These are phyloP conservation scores for Globisporangium uncinulatum DNA, from an alignment of 352 stramenopile species.

Conservation along the genomic window DNA sequence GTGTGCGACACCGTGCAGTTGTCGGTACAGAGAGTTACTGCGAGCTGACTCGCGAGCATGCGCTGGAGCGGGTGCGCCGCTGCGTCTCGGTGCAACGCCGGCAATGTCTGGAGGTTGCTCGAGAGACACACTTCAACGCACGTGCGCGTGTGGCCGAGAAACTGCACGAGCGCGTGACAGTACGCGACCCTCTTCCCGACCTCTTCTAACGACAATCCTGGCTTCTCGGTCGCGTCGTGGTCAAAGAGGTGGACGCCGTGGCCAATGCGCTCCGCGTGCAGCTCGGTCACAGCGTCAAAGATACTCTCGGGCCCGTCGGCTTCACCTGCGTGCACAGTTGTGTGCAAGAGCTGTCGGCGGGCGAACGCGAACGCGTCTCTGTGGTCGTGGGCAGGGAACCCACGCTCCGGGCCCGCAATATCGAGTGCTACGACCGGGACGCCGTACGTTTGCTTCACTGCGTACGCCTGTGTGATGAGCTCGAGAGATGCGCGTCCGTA, in stretches of 20 bases:
- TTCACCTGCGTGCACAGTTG: constrained; percentile 86
- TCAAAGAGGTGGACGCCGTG: constrained; percentile 84
- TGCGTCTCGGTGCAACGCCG: constrained; percentile 66
- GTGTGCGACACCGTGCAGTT: constrained; percentile 87
- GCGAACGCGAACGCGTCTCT: constrained; percentile 79
- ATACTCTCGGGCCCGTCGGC: constrained; percentile 86
- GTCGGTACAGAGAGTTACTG: constrained; percentile 81
- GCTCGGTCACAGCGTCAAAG: constrained; percentile 80
- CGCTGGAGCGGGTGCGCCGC: constrained; percentile 65
- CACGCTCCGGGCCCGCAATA: constrained; percentile 74
- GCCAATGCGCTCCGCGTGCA: constrained; percentile 83
- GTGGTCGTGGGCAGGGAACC: constrained; percentile 77
- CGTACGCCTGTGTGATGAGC: constrained; percentile 74
- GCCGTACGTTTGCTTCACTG: constrained; percentile 53
- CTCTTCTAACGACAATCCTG: too few species aligned
- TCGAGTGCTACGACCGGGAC: constrained; percentile 85
- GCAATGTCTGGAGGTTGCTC: constrained; percentile 84
- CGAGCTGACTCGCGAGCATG: constrained; percentile 83
- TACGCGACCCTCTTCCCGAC: constrained; percentile 60
- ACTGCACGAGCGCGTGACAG: constrained; percentile 79
- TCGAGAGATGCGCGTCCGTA: constrained; percentile 82
- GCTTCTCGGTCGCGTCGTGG: constrained; percentile 66
- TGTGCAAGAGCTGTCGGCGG: constrained; percentile 87
- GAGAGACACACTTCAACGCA: constrained; percentile 86
- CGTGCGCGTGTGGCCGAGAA: constrained; percentile 73